Base-by-base conservation (phyloP, 257 asterid genomes). In the Petrea volubilis region DNA sequence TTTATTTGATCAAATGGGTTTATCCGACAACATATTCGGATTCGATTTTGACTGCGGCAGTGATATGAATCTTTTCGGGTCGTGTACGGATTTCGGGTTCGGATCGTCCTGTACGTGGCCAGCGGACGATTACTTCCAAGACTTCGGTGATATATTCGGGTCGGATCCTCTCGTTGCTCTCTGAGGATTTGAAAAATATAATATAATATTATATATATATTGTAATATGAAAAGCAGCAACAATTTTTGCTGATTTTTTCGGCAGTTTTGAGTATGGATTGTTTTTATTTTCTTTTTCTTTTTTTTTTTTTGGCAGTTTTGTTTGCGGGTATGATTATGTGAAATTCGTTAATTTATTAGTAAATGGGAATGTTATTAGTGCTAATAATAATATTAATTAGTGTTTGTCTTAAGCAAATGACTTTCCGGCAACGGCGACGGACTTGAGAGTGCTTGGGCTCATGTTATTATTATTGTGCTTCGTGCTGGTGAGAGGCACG, bases 121-220 rank as follows among this genome's bases (percentile, higher is more conserved):
- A 14, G 25, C 77, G 29, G 97, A 91, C 4, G 96, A 89, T 15
- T 84, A 68, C 74, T 92, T 86, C 41, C 89, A 83, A 2, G 99
- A 92, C 56, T 79, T 88, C 0, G 95, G 91, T 4, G 98, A 92
- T 68, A 64, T 88, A 74, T 90, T 95, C 82, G 97, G 93, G 88
- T 85, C 98, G 95, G 99, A 94, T 74, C 97, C 78, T 36, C 78
- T 79, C 0, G 67, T 79, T 12, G 78, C 73, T 10, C 78, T 79
- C 1, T 79, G 60, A 76, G 24, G 7, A 33, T 18, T 2, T 57
- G 1, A 15, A 3, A 62, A 29, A 57, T 34, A 14, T n/a, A 50
- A 20, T 11, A 17, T n/a, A 71, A 21, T 17, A 64, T 67, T 44
- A 52, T 61, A 11, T 46, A n/a, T 11, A 17, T n/a, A 71, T 29